These are phyloP conservation scores for Globisporangium cylindrosporum DNA, from an alignment of 352 stramenopile species.

Conservation along the genomic window DNA sequence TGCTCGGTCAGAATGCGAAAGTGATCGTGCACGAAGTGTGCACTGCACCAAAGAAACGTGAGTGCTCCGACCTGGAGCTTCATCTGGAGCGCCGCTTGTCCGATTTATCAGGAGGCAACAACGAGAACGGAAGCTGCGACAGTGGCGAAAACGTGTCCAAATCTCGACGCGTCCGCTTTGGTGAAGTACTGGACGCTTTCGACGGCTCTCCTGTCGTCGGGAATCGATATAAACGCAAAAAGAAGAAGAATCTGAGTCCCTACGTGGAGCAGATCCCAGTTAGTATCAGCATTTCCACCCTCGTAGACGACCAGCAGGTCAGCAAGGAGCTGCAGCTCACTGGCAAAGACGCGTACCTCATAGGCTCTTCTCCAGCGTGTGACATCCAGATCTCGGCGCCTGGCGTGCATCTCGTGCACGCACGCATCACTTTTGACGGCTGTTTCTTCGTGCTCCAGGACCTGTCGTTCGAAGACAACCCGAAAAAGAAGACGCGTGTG, in stretches of 20 bases:
- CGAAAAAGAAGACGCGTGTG: conserved; percentile 49
- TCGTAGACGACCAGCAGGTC: conserved; percentile 16
- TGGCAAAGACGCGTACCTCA: conserved; percentile 36
- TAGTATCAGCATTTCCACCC: conserved; percentile 13
- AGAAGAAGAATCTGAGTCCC: conserved; percentile 14
- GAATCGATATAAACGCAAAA: conserved; percentile 48
- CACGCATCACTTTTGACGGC: conserved; percentile 61
- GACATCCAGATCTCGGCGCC: conserved; percentile 48
- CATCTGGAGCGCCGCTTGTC: background rate
- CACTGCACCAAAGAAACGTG: background rate
- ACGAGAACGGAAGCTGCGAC: background rate
- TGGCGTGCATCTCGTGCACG: conserved; percentile 50
- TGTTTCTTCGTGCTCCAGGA: conserved; percentile 70
- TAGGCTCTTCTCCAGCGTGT: conserved; percentile 53
- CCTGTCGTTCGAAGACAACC: conserved; percentile 65
- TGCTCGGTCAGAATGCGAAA: conserved; percentile 31
- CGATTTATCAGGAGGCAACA: conserved; percentile 13
- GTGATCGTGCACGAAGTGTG: conserved; percentile 29
- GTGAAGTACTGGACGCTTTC: conserved; percentile 20
- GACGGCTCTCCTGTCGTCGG: conserved; percentile 39
- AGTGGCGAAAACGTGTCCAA: background rate
- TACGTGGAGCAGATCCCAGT: conserved; percentile 15
- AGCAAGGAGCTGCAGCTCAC: conserved; percentile 24
- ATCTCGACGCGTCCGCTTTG: conserved; percentile 29
- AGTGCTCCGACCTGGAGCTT: background rate